Evolutionary conservation across 1,139 yeast genomes (phyloP).

Genomic region (Entelexis sorbosivorans): DNA sequence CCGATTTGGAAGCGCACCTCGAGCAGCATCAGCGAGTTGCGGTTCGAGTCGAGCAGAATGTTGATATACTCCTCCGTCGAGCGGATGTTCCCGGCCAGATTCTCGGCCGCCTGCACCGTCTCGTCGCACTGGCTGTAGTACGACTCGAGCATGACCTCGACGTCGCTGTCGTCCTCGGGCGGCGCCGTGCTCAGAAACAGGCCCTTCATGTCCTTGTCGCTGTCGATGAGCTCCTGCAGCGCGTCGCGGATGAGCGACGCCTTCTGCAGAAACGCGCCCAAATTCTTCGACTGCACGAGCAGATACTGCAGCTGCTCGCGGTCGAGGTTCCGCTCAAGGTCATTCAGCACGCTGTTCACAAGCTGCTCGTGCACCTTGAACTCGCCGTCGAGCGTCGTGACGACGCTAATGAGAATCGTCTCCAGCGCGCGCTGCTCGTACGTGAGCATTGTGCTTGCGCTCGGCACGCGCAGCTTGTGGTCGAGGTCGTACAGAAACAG

Average conservation of each 20-base stretch:
- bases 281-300: constrained; percentile 67
- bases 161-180: constrained; percentile 39
- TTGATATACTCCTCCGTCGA: constrained; percentile 95
- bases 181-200: constrained; percentile 48
- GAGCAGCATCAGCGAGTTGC: constrained; percentile 86
- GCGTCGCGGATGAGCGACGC: constrained; percentile 74
- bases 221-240: constrained; percentile 76
- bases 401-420: constrained; percentile 71
- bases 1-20: constrained; percentile 83
- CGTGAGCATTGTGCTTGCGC: constrained; percentile 27
- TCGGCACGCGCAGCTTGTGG: constrained; percentile 46
- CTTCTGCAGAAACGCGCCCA: constrained; percentile 74
- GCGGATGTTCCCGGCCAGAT: constrained; percentile 69
- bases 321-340: constrained; percentile 76
- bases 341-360: constrained; percentile 69
- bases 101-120: constrained; percentile 86
- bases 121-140: constrained; percentile 95
- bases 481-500: constrained; percentile 80
- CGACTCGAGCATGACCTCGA: constrained; percentile 84
- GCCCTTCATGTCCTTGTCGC: constrained; percentile 81
- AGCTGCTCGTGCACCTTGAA: constrained; percentile 60
- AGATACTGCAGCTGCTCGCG: constrained; percentile 69
- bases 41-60: constrained; percentile 85
- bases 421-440: constrained; percentile 89
- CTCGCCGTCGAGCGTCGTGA: constrained; percentile 76